Base-by-base conservation (phyloP, 2,329 filamentous ascomycete species). In the Aspergillus ochraceoroseus region DNA sequence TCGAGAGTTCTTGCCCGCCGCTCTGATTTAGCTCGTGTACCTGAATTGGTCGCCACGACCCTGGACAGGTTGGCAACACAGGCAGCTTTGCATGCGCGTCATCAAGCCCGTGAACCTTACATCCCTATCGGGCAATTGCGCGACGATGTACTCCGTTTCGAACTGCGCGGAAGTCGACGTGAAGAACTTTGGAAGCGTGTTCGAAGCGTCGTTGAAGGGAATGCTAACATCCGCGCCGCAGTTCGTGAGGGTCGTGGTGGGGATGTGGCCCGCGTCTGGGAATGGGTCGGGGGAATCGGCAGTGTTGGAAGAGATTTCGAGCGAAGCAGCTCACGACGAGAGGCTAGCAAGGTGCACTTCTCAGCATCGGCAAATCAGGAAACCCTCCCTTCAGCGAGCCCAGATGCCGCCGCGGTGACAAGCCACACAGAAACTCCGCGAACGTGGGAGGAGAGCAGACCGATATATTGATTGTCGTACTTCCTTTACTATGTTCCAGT, bases 81-180 rank as follows among this genome's bases (percentile, higher is more conserved):
- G 61, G 92, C 90, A 45, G 82, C 86, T 47, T 68, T 90, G n/a
- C 83, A 88, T 47, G 81, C 73, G 13, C 70, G 75, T 36, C 78
- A 80, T 30, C 75, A 62, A 45, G 82, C 74, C 36, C 77, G 80
- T 12, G 89, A 95, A 47, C 74, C 82, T 1, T 94, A 85, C 68
- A 77, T 98, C 47, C 86, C 87, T 57, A 77, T 95, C 53, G 86
- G 86, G 1, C 92, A 96, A 60, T 70, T 98, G 38, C 76, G 92
- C 44, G 92, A 98, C 58, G 90, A 96, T 58, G 83, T 98, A 2
- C 72, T 98, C 26, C 76, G 90, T 13, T 79, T 83, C 18, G 82
- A 94, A 46, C 87, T 95, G 62, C 83, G 78, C 3, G 74, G 89
- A 13, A 73, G 75, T 6, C 79, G 88, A 54, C 76, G 92, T 25